phyloP scores from a whole-genome alignment of 495 filamentous ascomycete species.

The Podospora pseudocomata region DNA sequence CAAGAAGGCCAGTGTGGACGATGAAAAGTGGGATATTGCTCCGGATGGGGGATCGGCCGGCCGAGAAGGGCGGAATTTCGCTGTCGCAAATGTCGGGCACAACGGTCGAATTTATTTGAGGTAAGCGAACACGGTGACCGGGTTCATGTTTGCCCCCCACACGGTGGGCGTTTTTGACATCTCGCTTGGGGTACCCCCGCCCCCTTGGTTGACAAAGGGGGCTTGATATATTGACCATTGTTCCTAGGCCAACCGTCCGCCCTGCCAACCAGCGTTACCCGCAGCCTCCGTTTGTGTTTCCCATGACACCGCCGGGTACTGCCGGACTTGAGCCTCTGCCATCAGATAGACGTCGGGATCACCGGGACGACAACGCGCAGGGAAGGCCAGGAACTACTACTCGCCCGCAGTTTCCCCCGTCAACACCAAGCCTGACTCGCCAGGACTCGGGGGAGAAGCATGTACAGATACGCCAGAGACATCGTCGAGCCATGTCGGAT shows the following conservation, averaged over 20 bases:
- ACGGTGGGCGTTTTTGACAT: background rate
- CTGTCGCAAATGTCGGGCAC: constrained; percentile 89
- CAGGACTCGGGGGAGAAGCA: constrained; percentile 28
- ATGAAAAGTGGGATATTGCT: constrained; percentile 46
- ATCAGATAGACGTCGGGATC: constrained; percentile 36
- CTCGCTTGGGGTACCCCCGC: background rate
- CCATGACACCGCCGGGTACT: constrained; percentile 54
- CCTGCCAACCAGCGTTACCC: constrained; percentile 56
- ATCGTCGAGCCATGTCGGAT: constrained; percentile 49
- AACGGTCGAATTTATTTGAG: constrained; percentile 92
- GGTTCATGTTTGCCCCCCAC: background rate
- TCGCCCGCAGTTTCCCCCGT: constrained; percentile 36
- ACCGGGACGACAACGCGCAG: constrained; percentile 37
- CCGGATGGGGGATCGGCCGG: constrained; percentile 51
- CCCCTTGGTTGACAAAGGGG: background rate
- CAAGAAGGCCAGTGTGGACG: constrained; percentile 34
- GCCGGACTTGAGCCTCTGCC: constrained; percentile 48
- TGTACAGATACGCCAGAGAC: constrained; percentile 36
- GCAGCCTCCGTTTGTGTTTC: constrained; percentile 57
- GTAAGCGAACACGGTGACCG: constrained; percentile 49
- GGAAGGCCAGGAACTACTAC: constrained; percentile 36
- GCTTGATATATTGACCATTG: constrained; percentile 13
- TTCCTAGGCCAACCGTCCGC: constrained; percentile 56
- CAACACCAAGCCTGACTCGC: constrained; percentile 26
- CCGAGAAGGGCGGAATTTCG: constrained; percentile 73